Percentiles rank a stretch among this genome's conserved stretches.
phyloP scores from a whole-genome alignment of 2,329 filamentous ascomycete species.

The Diplodia mutila region DNA sequence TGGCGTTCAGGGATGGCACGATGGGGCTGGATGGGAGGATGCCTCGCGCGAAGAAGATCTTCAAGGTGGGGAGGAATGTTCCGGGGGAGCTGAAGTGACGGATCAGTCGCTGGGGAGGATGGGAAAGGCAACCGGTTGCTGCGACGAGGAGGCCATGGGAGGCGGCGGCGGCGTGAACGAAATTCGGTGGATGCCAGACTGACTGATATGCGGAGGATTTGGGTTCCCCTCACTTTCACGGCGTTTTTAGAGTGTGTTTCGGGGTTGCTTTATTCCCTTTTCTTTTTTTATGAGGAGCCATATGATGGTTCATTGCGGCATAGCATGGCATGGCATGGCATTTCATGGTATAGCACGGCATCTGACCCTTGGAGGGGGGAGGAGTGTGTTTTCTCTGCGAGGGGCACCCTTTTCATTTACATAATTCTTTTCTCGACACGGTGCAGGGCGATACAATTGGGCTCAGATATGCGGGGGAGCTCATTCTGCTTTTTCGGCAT shows the following conservation, averaged over 20 bases:
- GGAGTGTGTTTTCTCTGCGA: too few species aligned
- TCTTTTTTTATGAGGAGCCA: neutral
- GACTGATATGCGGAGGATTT: neutral
- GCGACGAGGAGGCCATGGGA: neutral
- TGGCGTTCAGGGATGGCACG: slow-evolving; percentile 37
- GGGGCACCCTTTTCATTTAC: neutral
- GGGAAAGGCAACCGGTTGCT: neutral
- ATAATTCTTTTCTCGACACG: neutral
- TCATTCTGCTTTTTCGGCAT: neutral
- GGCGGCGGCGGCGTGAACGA: neutral
- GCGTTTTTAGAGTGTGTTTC: neutral
- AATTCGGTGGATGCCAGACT: neutral
- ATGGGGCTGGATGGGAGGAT: slow-evolving; percentile 30
- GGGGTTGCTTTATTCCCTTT: too few species aligned
- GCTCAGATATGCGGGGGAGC: neutral
- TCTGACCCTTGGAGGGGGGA: neutral
- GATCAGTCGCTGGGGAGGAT: neutral
- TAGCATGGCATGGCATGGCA: neutral
- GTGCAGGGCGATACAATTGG: neutral
- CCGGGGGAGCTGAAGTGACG: slow-evolving; percentile 26
- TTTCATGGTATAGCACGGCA: neutral
- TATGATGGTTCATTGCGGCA: neutral
- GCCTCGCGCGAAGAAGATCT: slow-evolving; percentile 22
- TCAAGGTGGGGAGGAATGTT: slow-evolving; percentile 25
- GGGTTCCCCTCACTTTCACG: neutral